phyloP scores from a whole-genome alignment of 176 grass and related monocot species.

The Bromus sterilis region DNA sequence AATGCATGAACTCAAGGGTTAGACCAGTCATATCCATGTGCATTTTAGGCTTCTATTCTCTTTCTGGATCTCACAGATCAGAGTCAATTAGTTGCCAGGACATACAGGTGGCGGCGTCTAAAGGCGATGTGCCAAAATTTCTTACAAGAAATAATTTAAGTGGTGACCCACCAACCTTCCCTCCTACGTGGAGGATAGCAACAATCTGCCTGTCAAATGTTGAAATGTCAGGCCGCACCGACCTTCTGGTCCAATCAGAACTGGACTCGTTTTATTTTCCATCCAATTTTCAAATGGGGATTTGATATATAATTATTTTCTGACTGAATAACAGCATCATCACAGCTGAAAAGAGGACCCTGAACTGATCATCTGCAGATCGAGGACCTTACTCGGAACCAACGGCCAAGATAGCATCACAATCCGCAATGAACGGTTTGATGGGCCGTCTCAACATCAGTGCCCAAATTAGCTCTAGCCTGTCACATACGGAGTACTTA shows the following conservation, averaged over 20 bases:
- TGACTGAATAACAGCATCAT: neutral
- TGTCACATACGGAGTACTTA: neutral
- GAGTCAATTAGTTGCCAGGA: neutral
- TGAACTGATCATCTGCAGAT: neutral
- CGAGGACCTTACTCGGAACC: constrained; percentile 16
- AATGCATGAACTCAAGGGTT: neutral
- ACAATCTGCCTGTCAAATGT: constrained; percentile 19
- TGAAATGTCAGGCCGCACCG: constrained; percentile 15
- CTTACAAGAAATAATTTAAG: neutral
- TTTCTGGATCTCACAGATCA: neutral
- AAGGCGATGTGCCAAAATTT: neutral
- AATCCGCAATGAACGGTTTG: neutral
- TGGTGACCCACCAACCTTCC: constrained; percentile 25
- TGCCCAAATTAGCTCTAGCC: neutral
- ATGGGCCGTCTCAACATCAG: neutral
- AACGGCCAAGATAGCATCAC: constrained; percentile 1
- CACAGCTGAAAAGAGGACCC: neutral
- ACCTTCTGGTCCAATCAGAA: constrained; percentile 18
- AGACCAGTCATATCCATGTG: neutral
- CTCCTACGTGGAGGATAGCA: constrained; percentile 28
- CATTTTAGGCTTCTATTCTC: neutral
- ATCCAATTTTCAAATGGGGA: neutral
- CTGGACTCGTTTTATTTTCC: neutral
- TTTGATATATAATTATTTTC: neutral
- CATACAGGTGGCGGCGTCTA: constrained; percentile 15